Percentiles rank a stretch among this genome's conserved stretches.
Conservation (phyloP, 768 basidiomycete species). For the Daedaleopsis nitida region DNA sequence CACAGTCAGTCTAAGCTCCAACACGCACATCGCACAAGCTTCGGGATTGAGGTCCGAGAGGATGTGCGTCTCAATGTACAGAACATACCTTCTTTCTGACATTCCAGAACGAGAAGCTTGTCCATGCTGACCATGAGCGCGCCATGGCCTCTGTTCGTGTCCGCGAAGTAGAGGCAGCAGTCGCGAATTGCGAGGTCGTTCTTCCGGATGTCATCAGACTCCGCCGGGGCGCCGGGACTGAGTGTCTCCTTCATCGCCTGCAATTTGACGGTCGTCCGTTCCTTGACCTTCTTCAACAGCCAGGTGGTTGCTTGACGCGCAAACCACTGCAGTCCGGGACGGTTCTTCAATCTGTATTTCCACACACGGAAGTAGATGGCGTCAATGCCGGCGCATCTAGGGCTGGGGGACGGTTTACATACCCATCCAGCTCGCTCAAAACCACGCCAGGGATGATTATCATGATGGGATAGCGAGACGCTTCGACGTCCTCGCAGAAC, state of each 20-base stretch:
- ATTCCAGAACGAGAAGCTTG: slow-evolving; percentile 61
- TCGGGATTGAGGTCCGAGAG: background rate
- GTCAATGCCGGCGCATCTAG: background rate
- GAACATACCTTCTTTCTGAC: slow-evolving; percentile 46
- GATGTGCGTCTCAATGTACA: background rate
- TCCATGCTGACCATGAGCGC: slow-evolving; percentile 64
- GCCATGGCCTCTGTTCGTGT: slow-evolving; percentile 45
- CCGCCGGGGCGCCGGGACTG: background rate
- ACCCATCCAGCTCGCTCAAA: slow-evolving; percentile 79
- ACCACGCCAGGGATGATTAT: slow-evolving; percentile 76
- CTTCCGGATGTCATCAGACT: slow-evolving; percentile 20
- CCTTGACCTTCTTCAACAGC: slow-evolving; percentile 34
- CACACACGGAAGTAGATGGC: background rate
- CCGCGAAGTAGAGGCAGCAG: slow-evolving; percentile 65
- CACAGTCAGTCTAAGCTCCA: background rate
- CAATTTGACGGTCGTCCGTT: slow-evolving; percentile 29
- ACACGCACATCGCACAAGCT: background rate
- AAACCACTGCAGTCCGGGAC: slow-evolving; percentile 53
- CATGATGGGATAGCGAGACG: slow-evolving; percentile 47
- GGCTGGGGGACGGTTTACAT: slow-evolving; percentile 21
- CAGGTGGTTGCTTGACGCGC: slow-evolving; percentile 54
- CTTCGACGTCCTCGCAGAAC: slow-evolving; percentile 66
- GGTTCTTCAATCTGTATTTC: slow-evolving; percentile 42
- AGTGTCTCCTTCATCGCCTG: slow-evolving; percentile 34
- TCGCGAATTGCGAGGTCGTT: slow-evolving; percentile 79